A percentile compares a stretch with the other conserved stretches of the same genome.
Evolutionary conservation across 345 rosid species (phyloP).

Genomic region (Hibiscus syriacus): DNA sequence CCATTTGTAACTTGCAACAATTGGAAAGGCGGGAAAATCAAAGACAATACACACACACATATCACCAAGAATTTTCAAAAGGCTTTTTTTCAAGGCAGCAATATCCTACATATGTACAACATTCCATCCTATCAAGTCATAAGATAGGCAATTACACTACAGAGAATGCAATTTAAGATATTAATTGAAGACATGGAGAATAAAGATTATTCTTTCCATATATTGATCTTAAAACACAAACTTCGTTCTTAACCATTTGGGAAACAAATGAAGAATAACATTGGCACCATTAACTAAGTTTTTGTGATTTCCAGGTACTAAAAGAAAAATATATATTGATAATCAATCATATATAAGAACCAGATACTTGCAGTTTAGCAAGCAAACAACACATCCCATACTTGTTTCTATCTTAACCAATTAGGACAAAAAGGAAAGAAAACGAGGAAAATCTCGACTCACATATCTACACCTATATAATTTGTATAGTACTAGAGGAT

Average conservation of each 20-base stretch:
- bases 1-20: background rate
- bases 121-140: constrained; percentile 6
- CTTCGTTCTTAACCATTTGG: background rate
- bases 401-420: background rate
- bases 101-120: background rate
- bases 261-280: background rate
- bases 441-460: background rate
- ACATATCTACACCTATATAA: background rate
- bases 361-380: background rate
- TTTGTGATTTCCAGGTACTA: background rate
- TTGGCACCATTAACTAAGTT: background rate
- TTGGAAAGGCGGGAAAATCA: background rate
- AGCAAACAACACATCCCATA: background rate
- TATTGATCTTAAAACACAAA: background rate
- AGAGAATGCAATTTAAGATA: background rate
- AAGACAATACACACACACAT: background rate
- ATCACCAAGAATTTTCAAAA: background rate
- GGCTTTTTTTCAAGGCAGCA: background rate
- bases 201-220: background rate
- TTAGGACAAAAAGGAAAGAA: background rate
- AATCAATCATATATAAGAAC: background rate
- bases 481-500: background rate
- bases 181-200: background rate
- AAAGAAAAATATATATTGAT: background rate
- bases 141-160: background rate